A percentile compares a stretch with the other conserved stretches of the same genome.
Evolutionary conservation across 164 flowering plant species (phyloP).

Genomic region (Magnolia sinica): DNA sequence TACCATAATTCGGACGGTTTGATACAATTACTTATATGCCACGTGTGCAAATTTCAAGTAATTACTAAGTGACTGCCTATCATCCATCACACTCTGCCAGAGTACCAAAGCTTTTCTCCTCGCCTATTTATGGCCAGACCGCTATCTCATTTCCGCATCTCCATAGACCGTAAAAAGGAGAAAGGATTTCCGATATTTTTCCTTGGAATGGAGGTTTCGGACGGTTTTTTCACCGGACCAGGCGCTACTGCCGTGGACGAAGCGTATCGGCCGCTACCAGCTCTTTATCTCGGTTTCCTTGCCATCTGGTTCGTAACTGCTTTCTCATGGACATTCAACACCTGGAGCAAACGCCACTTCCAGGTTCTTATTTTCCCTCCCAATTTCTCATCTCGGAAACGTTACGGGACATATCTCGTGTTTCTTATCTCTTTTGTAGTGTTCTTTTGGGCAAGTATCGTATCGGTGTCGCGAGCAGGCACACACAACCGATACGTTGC

Average conservation of each 20-base stretch:
- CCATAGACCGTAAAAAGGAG: neutral
- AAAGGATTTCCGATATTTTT: neutral
- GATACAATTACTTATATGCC: too few relatives aligned
- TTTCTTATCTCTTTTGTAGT: neutral
- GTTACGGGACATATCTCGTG: neutral
- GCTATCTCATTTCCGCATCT: neutral
- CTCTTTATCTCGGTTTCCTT: conserved; percentile 59
- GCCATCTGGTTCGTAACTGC: conserved; percentile 64
- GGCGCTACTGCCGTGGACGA: conserved; percentile 33
- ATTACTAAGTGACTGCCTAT: too few relatives aligned
- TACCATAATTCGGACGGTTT: too few relatives aligned
- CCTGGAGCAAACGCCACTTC: conserved; percentile 66
- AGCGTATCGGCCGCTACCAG: conserved; percentile 68
- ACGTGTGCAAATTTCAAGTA: too few relatives aligned
- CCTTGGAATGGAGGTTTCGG: neutral
- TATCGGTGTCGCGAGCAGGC: neutral
- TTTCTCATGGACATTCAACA: conserved; percentile 68
- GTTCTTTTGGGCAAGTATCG: neutral
- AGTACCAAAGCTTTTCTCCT: too few relatives aligned
- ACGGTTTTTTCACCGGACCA: neutral
- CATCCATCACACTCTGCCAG: too few relatives aligned
- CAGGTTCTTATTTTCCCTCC: conserved; percentile 41
- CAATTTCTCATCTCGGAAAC: neutral
- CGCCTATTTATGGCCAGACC: neutral
- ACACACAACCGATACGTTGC: neutral